Base-by-base conservation (phyloP, 2,329 filamentous ascomycete species). In the Thielaviopsis punctulata region DNA sequence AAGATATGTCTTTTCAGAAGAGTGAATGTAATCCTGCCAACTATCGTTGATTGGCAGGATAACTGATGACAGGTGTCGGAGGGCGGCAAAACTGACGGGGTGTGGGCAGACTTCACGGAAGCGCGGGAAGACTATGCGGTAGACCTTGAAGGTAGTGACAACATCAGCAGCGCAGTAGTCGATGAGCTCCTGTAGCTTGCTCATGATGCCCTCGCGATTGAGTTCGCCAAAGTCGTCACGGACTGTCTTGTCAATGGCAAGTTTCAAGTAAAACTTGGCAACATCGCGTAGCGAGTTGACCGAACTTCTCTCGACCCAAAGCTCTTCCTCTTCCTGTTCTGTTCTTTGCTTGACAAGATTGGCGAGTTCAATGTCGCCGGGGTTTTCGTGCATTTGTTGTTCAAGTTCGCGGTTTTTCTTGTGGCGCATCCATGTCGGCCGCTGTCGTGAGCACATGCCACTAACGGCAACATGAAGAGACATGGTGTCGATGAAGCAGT, bases 131-230 rank as follows among this genome's bases (percentile, higher is more conserved):
- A 96, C 88, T 55, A 87, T 87, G 63, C 87, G 82, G 66, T 90
- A 98, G n/a, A 98, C 85, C 47, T 81, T 80, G 60, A 98, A 92
- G 0, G 92, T 98, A 59, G 95, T 81, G 33, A 82, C 80, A 18
- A 98, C 92, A 68, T 98, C 92, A 1, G 86, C 86, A 12, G 92
- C 92, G 63, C 92, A 98, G 65, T 98, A 98, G 62, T 93, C 83
- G 47, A 98, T 69, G 9, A 98, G 74, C 56, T 89, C 79, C 46
- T 95, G 84, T 15, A 96, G 68, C 60, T 84, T 86, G 8, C 66
- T 75, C 10, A 79, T 53, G 7, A 96, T 75, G 1, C 80, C 85
- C 1, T 75, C 69, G 8, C 86, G 78, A 62, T 90, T 81, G 24
- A 93, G 72, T 59, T 84, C 82, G 21, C 87, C 85, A 65, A 98